Evolutionary conservation across 163 green algal genomes (phyloP), one percentile per base, ranked within the genome.

Genomic region (Chloroidium sp.): DNA sequence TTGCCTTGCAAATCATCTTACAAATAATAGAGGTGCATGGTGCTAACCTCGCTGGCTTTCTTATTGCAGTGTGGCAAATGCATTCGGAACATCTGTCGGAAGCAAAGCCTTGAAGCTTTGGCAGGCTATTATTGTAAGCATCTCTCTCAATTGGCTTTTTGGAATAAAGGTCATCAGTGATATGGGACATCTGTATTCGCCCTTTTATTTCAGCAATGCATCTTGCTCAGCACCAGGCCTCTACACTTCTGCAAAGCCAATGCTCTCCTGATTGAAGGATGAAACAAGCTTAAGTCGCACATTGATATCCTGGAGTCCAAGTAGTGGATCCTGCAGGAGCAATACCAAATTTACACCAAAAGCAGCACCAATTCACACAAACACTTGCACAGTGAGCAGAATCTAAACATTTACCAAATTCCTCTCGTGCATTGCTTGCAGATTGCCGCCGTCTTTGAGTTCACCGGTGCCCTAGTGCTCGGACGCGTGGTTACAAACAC

Each of bases 31-130:
- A 3, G 3, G 57, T 59, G 4, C 13, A 61, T 1, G 14, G 1
- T 61, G 8, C 6, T 4, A 60, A 0, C 0, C 76, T 57, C n/a
- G 36, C 36, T 36, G 36, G 36, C 36, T 36, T 59, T 60, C 57
- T 60, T 4, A 61, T 2, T n/a, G 77, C 77, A 6, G n/a, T 74
- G 83, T 89, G 2, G 82, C 81, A 58, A 88, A 90, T 77, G 82
- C 83, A 1, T 95, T 93, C 77, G 92, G 80, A 59, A 92, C 91
- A 0, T 91, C 87, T 3, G 90, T 95, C n/a, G 91, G 91, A 59
- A 88, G 84, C 13, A 86, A 84, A 57, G 88, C 91, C 0, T 69
- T 95, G 4, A 93, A 83, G 59, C 78, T 95, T 10, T 81, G 79
- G 76, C 82, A 90, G 68, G 90, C 90, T 1, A 61, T 92, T 8